These are phyloP conservation scores for Russula lepida DNA, from an alignment of 768 basidiomycete genomes.

Conservation along the genomic window DNA sequence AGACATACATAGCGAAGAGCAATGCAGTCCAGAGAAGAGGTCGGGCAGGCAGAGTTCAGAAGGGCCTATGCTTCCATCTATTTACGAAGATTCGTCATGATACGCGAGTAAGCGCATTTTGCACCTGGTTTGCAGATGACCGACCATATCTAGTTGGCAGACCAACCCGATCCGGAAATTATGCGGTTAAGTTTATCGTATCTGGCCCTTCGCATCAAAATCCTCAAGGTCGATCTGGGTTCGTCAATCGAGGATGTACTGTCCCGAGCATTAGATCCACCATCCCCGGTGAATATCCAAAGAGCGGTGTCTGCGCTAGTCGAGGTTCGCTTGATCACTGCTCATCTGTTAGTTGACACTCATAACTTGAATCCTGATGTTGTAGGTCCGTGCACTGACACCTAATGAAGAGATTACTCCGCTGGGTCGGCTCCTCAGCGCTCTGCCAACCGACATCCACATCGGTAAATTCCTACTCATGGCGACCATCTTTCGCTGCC, in stretches of 20 bases:
- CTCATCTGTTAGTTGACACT: background rate
- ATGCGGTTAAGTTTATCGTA: constrained; percentile 88
- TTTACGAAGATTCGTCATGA: constrained; percentile 88
- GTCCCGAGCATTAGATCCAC: constrained; percentile 83
- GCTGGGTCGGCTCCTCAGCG: constrained; percentile 83
- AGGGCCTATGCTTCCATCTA: constrained; percentile 89
- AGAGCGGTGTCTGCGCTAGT: constrained; percentile 85
- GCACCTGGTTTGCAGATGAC: background rate
- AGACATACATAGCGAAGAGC: constrained; percentile 85
- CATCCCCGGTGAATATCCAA: constrained; percentile 76
- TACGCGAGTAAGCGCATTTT: constrained; percentile 42
- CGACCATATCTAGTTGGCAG: constrained; percentile 57
- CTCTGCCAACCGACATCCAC: constrained; percentile 92
- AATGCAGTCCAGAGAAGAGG: constrained; percentile 88
- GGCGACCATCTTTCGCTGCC: constrained; percentile 76
- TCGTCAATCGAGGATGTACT: constrained; percentile 85
- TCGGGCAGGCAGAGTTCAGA: constrained; percentile 84
- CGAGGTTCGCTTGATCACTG: constrained; percentile 44
- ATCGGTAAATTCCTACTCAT: constrained; percentile 88
- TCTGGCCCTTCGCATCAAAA: constrained; percentile 85
- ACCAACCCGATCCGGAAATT: constrained; percentile 92
- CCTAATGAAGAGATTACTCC: constrained; percentile 85
- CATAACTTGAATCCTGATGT: background rate
- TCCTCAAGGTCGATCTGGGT: constrained; percentile 83
- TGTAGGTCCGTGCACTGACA: constrained; percentile 79